Base-by-base conservation (phyloP, 192 early-diverging fungal genomes). In the Allomyces arbusculus region DNA sequence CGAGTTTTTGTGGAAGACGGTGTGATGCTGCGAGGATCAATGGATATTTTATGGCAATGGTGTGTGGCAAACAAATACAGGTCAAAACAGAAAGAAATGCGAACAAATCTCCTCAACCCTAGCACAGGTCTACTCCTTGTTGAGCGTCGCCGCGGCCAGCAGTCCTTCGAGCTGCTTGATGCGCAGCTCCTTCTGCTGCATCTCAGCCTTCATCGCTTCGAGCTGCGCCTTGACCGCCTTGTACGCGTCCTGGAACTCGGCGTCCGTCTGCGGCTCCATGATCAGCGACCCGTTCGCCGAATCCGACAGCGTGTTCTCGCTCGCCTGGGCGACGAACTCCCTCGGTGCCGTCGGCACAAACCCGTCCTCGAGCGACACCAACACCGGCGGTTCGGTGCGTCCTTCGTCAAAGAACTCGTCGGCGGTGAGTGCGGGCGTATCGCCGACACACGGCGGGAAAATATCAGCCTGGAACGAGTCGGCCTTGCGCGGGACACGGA, bases 381-480 rank as follows among this genome's bases (percentile, higher is more conserved):
- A 10, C 50, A 20, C 20, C 16, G 50, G 50, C 50, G 50, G 50
- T n/a, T 20, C 16, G 0, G 50, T 14, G 16, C 20, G 10, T 8
- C 16, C 12, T 7, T 40, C 33, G 4, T 40, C 77, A 76, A 97
- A 94, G 77, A 84, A 99, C 71, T 95, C 90, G 65, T 92, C 89
- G 9, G 88, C 87, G 14, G 89, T 85, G 61, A 99, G 70, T 0
- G 92, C 79, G 11, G 96, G 80, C 58, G 86, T 82, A 50, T 89
- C 89, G 25, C 90, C 82, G 61, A 82, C 70, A 11, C 87, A 84
- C 23, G 90, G 88, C 61, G 96, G 95, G 79, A 89, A 99, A 62
- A 99, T 78, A 69, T 99, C 96, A 20, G 85, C 71, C 79, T 97
- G 94, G 86, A 99, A 99, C 22, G 87, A 80, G 77, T 99, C 96